These are phyloP conservation scores for Ustilago loliicola DNA, from an alignment of 1,284 basidiomycete genomes.

Conservation along the genomic window DNA sequence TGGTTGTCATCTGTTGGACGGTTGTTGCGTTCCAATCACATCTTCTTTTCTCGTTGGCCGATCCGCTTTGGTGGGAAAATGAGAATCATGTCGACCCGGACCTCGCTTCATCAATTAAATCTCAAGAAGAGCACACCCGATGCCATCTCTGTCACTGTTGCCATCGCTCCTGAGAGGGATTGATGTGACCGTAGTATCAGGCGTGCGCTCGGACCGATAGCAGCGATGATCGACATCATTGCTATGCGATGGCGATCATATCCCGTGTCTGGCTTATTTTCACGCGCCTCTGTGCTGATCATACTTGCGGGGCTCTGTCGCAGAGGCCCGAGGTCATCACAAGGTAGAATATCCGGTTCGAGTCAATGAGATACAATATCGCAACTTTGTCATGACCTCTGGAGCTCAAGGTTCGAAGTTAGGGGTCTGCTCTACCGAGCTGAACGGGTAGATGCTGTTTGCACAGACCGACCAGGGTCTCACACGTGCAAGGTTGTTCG, in stretches of 20 bases:
- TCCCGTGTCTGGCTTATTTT: no score
- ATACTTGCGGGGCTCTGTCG: no score
- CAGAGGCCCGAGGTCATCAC: no score
- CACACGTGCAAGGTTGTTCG: conserved; percentile 10
- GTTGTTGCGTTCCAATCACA: conserved; percentile 5
- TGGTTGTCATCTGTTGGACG: neutral
- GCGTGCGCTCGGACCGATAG: neutral
- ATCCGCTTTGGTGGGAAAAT: neutral
- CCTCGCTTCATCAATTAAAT: conserved; percentile 19
- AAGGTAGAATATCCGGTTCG: no score
- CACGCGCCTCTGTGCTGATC: no score
- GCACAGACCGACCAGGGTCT: conserved; percentile 20
- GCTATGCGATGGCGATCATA: neutral
- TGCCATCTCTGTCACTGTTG: no score
- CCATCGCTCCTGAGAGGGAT: no score
- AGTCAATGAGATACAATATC: no score
- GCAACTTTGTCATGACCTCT: no score
- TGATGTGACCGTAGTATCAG: no score
- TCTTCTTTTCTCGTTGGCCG: conserved; percentile 2
- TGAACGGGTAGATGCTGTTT: conserved; percentile 24
- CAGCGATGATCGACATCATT: neutral
- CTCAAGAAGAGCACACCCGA: no score
- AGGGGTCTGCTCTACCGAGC: neutral
- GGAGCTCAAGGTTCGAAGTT: neutral
- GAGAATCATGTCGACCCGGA: conserved; percentile 5